These are phyloP conservation scores for Ganoderma sp. DNA, from an alignment of 1,284 basidiomycete genomes.

Conservation along the genomic window DNA sequence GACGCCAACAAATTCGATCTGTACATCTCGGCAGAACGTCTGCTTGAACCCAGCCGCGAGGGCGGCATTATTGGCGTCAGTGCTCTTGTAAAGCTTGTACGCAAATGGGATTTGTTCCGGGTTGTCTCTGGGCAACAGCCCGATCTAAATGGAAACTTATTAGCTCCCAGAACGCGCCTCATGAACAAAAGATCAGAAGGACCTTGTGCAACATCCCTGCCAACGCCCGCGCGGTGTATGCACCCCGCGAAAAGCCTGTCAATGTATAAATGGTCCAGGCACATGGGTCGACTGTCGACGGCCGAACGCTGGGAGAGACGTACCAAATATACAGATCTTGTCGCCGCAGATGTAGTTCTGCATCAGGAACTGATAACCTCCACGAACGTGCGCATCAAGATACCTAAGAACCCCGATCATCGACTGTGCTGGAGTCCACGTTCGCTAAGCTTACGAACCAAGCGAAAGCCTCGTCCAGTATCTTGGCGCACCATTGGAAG, in stretches of 20 bases:
- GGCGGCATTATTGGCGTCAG: conserved; percentile 47
- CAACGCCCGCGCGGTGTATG: conserved; percentile 57
- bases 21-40: conserved; percentile 54
- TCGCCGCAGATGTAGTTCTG: conserved; percentile 59
- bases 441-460: conserved; percentile 41
- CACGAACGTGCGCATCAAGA: conserved; percentile 59
- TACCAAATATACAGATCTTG: conserved; percentile 59
- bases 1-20: conserved; percentile 56
- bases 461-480: conserved; percentile 54
- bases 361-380: conserved; percentile 69
- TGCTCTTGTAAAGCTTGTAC: conserved; percentile 59
- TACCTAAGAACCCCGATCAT: conserved; percentile 38
- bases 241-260: conserved; percentile 48
- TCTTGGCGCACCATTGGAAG: conserved; percentile 48
- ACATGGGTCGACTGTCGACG: background rate
- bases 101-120: conserved; percentile 62
- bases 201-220: conserved; percentile 51
- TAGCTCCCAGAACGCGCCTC: background rate
- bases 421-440: background rate
- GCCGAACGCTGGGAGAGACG: conserved; percentile 25
- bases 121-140: conserved; percentile 57
- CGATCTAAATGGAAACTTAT: conserved; percentile 44
- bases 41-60: conserved; percentile 56
- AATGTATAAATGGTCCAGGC: background rate
- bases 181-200: background rate